phyloP scores from a whole-genome alignment of 805 yeast genomes.

The Metschnikowia similis region DNA sequence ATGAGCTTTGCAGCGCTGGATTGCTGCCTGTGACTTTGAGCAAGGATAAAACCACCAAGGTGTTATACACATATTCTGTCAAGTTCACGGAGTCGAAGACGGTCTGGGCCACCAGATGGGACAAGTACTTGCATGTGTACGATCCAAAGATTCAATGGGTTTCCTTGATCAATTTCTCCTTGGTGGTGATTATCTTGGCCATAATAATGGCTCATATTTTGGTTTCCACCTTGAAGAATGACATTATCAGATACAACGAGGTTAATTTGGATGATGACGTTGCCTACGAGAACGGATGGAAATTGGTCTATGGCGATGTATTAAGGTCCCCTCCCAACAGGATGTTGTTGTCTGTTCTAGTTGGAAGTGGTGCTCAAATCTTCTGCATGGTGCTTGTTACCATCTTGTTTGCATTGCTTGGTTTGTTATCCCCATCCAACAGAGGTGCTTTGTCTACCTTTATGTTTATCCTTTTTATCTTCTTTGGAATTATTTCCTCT shows the following conservation, averaged over 20 bases:
- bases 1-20: conserved; percentile 28
- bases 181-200: conserved; percentile 74
- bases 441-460: conserved; percentile 92
- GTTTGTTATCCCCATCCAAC: conserved; percentile 88
- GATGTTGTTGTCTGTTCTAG: conserved; percentile 68
- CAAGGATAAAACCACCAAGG: conserved; percentile 48
- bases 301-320: conserved; percentile 90
- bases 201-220: conserved; percentile 75
- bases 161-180: conserved; percentile 79
- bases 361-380: conserved; percentile 87
- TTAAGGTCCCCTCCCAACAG: conserved; percentile 77
- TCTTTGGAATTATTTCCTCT: conserved; percentile 80
- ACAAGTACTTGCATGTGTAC: conserved; percentile 84
- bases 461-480: conserved; percentile 77
- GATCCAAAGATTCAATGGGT: conserved; percentile 97
- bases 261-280: conserved; percentile 82
- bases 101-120: conserved; percentile 99
- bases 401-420: conserved; percentile 78
- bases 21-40: conserved; percentile 45
- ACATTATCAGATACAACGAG: conserved; percentile 84
- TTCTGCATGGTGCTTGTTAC: conserved; percentile 72
- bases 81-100: conserved; percentile 64
- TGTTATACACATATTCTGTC: conserved; percentile 84
- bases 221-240: conserved; percentile 74
- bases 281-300: conserved; percentile 96